Conservation (phyloP, 768 basidiomycete species). For the Pholiota conissans region DNA sequence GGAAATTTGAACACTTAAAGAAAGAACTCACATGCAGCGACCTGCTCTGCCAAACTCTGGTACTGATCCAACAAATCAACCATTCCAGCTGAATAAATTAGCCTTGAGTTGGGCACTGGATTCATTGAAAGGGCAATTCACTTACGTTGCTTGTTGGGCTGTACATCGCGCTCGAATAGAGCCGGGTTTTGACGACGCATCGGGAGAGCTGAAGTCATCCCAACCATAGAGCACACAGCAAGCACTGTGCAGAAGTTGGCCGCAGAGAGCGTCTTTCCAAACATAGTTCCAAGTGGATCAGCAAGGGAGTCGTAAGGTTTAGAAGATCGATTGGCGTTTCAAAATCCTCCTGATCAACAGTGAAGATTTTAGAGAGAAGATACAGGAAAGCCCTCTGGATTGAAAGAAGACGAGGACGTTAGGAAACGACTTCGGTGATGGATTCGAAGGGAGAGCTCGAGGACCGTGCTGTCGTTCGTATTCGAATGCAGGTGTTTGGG, state of each 20-base stretch:
- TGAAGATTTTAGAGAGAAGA: not conserved
- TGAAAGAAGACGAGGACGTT: not conserved
- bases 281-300: constrained; percentile 6
- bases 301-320: not conserved
- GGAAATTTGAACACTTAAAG: not conserved
- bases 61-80: constrained; percentile 24
- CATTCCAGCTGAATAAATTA: constrained; percentile 13
- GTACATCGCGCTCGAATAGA: constrained; percentile 9
- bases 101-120: not conserved
- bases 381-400: constrained; percentile 1
- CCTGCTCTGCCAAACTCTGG: constrained; percentile 17
- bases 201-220: constrained; percentile 7
- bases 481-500: not conserved
- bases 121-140: too few species aligned
- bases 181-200: not conserved
- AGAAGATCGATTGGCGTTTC: not conserved
- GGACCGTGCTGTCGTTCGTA: constrained; percentile 21
- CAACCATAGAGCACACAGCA: constrained; percentile 1
- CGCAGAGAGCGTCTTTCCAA: constrained; percentile 3
- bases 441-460: not conserved
- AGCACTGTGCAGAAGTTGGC: constrained; percentile 7
- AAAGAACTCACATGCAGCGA: constrained; percentile 13
- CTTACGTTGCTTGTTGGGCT: constrained; percentile 14
- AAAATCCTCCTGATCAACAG: constrained; percentile 1
- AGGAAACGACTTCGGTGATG: not conserved